Base-by-base conservation (phyloP, 306 rosid genomes). In the Medicago arabica region DNA sequence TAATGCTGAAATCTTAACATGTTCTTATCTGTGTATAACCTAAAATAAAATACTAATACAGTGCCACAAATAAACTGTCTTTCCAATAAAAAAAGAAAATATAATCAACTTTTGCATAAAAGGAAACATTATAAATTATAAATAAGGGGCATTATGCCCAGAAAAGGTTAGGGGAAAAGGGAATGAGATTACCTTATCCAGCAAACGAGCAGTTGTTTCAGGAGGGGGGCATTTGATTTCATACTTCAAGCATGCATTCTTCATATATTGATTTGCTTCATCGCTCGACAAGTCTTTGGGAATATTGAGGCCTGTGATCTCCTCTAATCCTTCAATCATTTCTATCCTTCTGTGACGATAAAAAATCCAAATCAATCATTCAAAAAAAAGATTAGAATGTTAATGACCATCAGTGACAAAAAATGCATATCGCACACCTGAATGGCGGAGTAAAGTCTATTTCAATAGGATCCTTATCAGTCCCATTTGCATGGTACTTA, bases 161-260 rank as follows among this genome's bases (percentile, higher is more conserved):
- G 21, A 62, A 36, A 21, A 21, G 10, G 19, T 43, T 11, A 36
- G 57, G 19, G 46, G 8, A n/a, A n/a, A 38, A 49, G 16, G 4
- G 11, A 63, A 17, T 43, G 44, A 67, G 2, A 40, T 53, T 83
- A 92, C 99, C 83, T 90, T 95, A 83, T 92, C 99, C 87, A 95
- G 81, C 88, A 95, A 82, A 13, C 97, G 92, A 34, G 96, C 17
- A 39, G 97, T 90, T 13, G 97, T 95, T 85, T 92, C 93, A 13
- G 97, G 99, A 12, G 93, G 97, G 60, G 99, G 83, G 65, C 97
- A 92, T 80, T 82, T 90, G 69, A 95, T 86, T 16, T 88, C 99
- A 73, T 76, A 80, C 84, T 89, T 88, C 75, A 60, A 53, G 71
- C 99, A 95, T 9, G 92, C 89, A 64, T 86, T 89, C 83, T 73